These are phyloP conservation scores for Cichorium intybus DNA, from an alignment of 140 eudicot genomes.

Conservation along the genomic window DNA sequence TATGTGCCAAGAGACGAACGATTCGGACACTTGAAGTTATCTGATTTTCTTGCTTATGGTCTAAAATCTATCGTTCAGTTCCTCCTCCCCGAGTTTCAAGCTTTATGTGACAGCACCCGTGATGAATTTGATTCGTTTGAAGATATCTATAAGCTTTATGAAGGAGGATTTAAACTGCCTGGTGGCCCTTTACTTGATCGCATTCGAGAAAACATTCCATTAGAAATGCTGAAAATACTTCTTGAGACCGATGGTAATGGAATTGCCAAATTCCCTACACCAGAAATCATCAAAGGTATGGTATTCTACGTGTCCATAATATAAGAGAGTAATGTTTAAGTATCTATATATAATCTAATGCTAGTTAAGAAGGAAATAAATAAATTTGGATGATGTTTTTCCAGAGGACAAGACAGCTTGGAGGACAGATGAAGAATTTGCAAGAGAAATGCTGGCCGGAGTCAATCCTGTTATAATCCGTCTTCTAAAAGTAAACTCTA, in stretches of 20 bases:
- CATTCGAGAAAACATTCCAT: constrained; percentile 30
- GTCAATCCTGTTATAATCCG: constrained; percentile 59
- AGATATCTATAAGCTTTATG: constrained; percentile 42
- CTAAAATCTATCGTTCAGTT: constrained; percentile 44
- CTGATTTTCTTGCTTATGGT: constrained; percentile 56
- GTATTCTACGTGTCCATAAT: not conserved
- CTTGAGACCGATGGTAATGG: constrained; percentile 42
- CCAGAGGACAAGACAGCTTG: constrained; percentile 67
- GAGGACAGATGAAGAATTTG: constrained; percentile 80
- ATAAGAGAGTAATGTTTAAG: not conserved
- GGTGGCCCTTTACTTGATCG: constrained; percentile 17
- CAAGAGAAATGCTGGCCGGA: constrained; percentile 92
- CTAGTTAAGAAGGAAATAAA: not conserved
- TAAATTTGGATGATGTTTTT: not conserved
- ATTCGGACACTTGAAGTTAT: constrained; percentile 54
- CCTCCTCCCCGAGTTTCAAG: constrained; percentile 38
- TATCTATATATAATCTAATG: not conserved
- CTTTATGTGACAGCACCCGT: constrained; percentile 24
- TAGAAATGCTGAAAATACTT: constrained; percentile 46
- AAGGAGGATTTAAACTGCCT: constrained; percentile 52
- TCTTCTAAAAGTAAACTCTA: constrained; percentile 46
- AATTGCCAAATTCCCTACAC: constrained; percentile 39
- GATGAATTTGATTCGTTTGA: constrained; percentile 56
- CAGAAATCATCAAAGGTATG: constrained; percentile 52
- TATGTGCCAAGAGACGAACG: constrained; percentile 67